These are phyloP conservation scores for Nannizziopsis barbatae DNA, from an alignment of 2,329 filamentous ascomycete genomes.

Conservation along the genomic window DNA sequence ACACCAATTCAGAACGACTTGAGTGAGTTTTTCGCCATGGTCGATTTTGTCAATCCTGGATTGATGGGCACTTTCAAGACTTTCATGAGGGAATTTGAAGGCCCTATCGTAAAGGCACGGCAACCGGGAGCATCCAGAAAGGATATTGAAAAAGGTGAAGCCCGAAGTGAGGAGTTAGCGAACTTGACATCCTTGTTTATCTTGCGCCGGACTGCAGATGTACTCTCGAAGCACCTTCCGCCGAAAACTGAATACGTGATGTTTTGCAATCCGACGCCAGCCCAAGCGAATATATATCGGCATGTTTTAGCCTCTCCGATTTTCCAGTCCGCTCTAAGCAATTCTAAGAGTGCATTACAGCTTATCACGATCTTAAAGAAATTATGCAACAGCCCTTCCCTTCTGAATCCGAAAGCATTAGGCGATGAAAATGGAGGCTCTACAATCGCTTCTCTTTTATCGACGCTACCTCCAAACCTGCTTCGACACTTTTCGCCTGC, in stretches of 20 bases:
- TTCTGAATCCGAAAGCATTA: constrained; percentile 44
- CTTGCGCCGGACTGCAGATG: constrained; percentile 53
- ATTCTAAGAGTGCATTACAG: constrained; percentile 51
- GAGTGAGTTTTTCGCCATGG: constrained; percentile 55
- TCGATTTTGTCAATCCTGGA: constrained; percentile 58
- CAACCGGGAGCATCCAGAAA: constrained; percentile 52
- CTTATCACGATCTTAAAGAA: constrained; percentile 65
- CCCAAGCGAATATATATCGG: constrained; percentile 51
- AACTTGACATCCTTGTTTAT: constrained; percentile 53
- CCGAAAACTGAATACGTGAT: constrained; percentile 58
- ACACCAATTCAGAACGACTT: constrained; percentile 60
- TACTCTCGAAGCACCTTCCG: constrained; percentile 54
- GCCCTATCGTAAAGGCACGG: constrained; percentile 51
- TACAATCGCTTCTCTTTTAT: constrained; percentile 39
- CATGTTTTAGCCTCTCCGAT: constrained; percentile 53
- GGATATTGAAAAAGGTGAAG: constrained; percentile 54
- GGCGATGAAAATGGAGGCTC: constrained; percentile 41
- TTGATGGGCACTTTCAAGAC: constrained; percentile 50
- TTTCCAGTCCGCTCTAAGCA: constrained; percentile 52
- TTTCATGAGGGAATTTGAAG: constrained; percentile 55
- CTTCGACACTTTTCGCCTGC: constrained; percentile 44
- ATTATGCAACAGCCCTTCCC: constrained; percentile 58
- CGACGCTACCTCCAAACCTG: constrained; percentile 45
- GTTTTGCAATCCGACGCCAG: constrained; percentile 52
- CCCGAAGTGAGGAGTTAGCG: constrained; percentile 50